These are phyloP conservation scores for Xanthoconium stramineum DNA, from an alignment of 768 basidiomycete species.

Conservation along the genomic window DNA sequence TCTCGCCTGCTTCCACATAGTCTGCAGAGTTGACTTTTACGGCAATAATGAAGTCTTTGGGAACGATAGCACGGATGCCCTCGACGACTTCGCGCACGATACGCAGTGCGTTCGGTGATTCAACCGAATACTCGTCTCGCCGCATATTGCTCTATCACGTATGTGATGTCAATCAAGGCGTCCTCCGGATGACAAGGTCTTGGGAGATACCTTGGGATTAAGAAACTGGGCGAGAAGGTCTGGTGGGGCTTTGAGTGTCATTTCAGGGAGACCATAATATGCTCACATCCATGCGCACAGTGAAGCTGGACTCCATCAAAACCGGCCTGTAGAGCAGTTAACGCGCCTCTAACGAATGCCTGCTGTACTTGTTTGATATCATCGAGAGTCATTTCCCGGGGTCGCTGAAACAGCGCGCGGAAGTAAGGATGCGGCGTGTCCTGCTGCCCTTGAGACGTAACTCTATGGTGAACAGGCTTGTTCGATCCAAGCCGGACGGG, in stretches of 20 bases:
- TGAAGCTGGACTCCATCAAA: constrained; percentile 90
- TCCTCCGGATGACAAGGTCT: constrained; percentile 4
- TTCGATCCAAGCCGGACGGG: constrained; percentile 46
- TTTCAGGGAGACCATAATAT: neutral
- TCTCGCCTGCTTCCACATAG: constrained; percentile 43
- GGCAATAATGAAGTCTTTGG: constrained; percentile 63
- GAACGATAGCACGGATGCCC: constrained; percentile 52
- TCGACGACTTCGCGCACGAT: constrained; percentile 55
- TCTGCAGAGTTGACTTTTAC: constrained; percentile 82
- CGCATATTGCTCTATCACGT: constrained; percentile 47
- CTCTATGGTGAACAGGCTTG: constrained; percentile 8
- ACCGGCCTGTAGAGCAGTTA: constrained; percentile 59
- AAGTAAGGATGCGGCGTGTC: constrained; percentile 28
- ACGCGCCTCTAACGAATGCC: constrained; percentile 66
- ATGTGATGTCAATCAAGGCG: constrained; percentile 6
- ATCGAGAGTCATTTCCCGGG: constrained; percentile 49
- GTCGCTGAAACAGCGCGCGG: constrained; percentile 58
- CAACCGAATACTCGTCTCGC: constrained; percentile 55
- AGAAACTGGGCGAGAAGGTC: constrained; percentile 81
- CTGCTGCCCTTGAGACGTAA: neutral
- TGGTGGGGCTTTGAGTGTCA: constrained; percentile 23
- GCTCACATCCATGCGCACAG: constrained; percentile 81
- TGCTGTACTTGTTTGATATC: constrained; percentile 64
- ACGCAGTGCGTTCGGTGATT: constrained; percentile 43
- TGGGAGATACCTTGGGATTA: constrained; percentile 55